Evolutionary conservation across 306 rosid genomes (phyloP), one percentile per base, ranked within the genome.

Genomic region (Prunus campanulata): DNA sequence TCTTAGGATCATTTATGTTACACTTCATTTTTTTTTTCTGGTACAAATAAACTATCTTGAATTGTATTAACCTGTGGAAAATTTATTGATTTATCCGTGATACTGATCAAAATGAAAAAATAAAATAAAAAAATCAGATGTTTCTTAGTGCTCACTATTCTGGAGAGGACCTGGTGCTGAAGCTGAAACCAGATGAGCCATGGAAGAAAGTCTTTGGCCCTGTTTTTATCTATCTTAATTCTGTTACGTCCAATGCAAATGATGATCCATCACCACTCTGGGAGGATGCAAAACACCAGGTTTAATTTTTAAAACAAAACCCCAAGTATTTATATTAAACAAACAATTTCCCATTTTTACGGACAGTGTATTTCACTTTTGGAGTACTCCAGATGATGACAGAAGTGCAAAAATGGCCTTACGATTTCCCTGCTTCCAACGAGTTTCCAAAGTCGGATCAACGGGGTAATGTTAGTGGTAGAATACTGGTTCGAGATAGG

Each of bases 131-230:
- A 25, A 30, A 18, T 5, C 82, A 85, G 89, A 83, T 82, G 82
- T 82, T 85, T 82, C 73, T 81, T 10, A 85, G 89, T 39, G 89
- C 89, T 55, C 89, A 85, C 54, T 85, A 85, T 56, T 27, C 83
- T 0, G 86, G 86, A 74, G 80, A 79, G 76, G 89, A 85, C 66
- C 57, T 82, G 39, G 86, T 85, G 35, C 35, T 82, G 52, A 85
- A 85, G 67, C 55, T 85, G 8, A 73, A 81, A 70, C 64, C 80
- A 4, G 52, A 69, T 19, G 89, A 85, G 52, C 62, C 70, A 6
- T 85, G 89, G 89, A 85, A 85, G 84, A 85, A 85, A 77, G 89
- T 76, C 8, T 85, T 85, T 30, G 89, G 89, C 6, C 89, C 86
- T 10, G 78, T 85, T 62, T 85, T 79, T 46, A 56, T 79, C 9